A percentile compares a stretch with the other conserved stretches of the same genome.
Conservation (phyloP, 305 asterid species). For the Fraxinus greggii region DNA sequence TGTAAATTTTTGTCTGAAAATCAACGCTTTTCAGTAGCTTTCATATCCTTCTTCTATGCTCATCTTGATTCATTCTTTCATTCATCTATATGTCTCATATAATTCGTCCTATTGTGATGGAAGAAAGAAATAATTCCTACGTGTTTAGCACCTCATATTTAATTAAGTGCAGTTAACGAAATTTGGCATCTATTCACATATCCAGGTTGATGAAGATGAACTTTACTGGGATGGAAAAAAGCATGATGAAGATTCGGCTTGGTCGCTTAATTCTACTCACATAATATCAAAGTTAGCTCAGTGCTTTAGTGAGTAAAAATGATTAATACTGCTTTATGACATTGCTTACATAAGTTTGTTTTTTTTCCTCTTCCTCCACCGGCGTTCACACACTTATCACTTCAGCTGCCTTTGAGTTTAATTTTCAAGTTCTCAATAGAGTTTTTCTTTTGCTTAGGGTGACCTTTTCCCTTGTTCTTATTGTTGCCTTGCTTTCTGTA, state of each 20-base stretch:
- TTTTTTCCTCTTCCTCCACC: not conserved
- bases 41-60: not conserved
- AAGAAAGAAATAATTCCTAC: not conserved
- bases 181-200: constrained; percentile 3
- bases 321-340: constrained; percentile 25
- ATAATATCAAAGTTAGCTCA: constrained; percentile 75
- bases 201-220: constrained; percentile 87
- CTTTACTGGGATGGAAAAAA: constrained; percentile 55
- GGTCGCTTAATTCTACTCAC: constrained; percentile 65
- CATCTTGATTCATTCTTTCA: not conserved
- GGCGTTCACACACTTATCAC: not conserved
- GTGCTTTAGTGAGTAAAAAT: constrained; percentile 75
- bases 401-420: not conserved
- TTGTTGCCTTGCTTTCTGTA: not conserved
- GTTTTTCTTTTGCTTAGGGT: not conserved
- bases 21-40: not conserved
- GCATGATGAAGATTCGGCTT: constrained; percentile 50
- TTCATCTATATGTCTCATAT: not conserved
- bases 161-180: not conserved
- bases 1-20: not conserved
- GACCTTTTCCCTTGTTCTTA: not conserved
- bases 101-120: not conserved
- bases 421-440: not conserved
- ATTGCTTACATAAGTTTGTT: not conserved
- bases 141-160: not conserved